Conservation (phyloP, 2,329 filamentous ascomycete genomes). For the Clonostachys sp. region DNA sequence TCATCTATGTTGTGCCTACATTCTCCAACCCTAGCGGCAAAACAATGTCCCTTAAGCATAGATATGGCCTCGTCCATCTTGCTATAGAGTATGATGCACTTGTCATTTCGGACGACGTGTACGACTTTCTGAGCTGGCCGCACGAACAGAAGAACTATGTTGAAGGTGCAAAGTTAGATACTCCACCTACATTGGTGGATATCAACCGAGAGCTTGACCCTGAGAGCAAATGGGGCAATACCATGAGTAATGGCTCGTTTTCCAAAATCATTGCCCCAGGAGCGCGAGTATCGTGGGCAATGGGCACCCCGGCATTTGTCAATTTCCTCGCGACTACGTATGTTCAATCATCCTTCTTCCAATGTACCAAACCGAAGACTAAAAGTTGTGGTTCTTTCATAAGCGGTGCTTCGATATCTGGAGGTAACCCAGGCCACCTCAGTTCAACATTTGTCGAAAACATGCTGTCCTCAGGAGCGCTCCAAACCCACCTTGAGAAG, state of each 20-base stretch:
- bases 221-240: slow-evolving; percentile 55
- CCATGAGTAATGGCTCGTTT: slow-evolving; percentile 62
- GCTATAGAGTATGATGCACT: slow-evolving; percentile 62
- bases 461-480: slow-evolving; percentile 9
- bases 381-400: not conserved
- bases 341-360: not conserved
- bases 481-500: slow-evolving; percentile 10
- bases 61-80: slow-evolving; percentile 51
- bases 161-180: not conserved
- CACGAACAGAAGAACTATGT: slow-evolving; percentile 1
- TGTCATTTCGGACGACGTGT: slow-evolving; percentile 66
- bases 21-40: slow-evolving; percentile 66
- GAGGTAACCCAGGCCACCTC: slow-evolving; percentile 5
- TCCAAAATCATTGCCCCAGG: slow-evolving; percentile 63
- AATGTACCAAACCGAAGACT: not conserved
- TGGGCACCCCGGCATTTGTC: slow-evolving; percentile 1
- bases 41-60: slow-evolving; percentile 54
- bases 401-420: slow-evolving; percentile 2
- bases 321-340: not conserved
- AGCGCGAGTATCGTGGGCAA: slow-evolving; percentile 52
- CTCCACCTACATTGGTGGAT: slow-evolving; percentile 42
- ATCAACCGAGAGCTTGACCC: slow-evolving; percentile 41
- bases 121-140: slow-evolving; percentile 63
- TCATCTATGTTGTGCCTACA: slow-evolving; percentile 65
- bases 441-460: slow-evolving; percentile 5